Conservation (phyloP, 805 yeast species). For the Naumovozyma baii region DNA sequence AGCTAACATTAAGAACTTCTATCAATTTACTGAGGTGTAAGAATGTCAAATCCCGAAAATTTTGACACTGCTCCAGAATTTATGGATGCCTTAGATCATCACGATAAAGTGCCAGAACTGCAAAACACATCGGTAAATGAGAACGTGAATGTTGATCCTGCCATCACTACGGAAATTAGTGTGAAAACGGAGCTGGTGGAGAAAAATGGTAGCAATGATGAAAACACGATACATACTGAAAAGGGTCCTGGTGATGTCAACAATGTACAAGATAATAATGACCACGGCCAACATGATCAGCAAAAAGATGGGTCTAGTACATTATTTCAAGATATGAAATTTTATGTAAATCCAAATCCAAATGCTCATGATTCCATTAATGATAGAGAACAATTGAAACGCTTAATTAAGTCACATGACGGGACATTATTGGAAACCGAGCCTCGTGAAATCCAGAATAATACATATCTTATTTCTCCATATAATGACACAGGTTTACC, state of each 20-base stretch:
- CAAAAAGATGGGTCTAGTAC: too few species aligned
- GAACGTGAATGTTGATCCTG: not conserved
- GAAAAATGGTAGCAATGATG: too few species aligned
- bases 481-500: constrained; percentile 22
- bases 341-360: constrained; percentile 18
- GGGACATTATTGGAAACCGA: constrained; percentile 22
- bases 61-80: constrained; percentile 23
- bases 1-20: too few species aligned
- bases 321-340: constrained; percentile 9
- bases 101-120: not conserved
- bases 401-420: constrained; percentile 16
- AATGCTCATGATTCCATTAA: constrained; percentile 19
- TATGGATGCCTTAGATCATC: constrained; percentile 15
- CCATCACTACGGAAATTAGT: too few species aligned
- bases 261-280: not conserved
- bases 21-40: not conserved
- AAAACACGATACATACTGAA: too few species aligned
- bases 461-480: constrained; percentile 23
- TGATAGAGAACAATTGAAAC: constrained; percentile 15
- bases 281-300: not conserved
- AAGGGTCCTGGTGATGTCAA: too few species aligned
- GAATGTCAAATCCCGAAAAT: constrained; percentile 17
- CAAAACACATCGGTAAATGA: not conserved
- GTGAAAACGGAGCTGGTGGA: too few species aligned
- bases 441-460: too few species aligned